Conservation (phyloP, 2,329 filamentous ascomycete genomes). For the Ceratocystis ficicola region DNA sequence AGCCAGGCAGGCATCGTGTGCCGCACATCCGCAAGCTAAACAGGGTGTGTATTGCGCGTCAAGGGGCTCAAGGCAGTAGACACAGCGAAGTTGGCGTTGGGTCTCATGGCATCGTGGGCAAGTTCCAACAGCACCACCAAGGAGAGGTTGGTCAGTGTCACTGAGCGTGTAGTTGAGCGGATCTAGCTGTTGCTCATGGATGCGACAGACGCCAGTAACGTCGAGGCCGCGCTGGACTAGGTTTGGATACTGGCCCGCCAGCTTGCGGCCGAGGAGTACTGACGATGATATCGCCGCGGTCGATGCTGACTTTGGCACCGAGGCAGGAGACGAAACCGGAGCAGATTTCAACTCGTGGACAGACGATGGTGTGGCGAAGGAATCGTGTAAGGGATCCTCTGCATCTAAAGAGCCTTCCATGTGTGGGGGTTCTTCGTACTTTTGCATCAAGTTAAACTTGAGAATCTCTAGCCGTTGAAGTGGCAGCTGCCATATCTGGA, state of each 20-base stretch:
- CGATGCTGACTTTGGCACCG: constrained; percentile 37
- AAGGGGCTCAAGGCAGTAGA: constrained; percentile 50
- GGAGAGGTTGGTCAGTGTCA: constrained; percentile 29
- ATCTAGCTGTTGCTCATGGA: constrained; percentile 51
- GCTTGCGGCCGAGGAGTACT: constrained; percentile 26
- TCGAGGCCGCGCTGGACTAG: constrained; percentile 41
- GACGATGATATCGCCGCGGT: constrained; percentile 37
- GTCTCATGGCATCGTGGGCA: constrained; percentile 41
- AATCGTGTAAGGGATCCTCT: background rate
- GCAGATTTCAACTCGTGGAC: background rate
- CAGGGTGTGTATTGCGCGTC: constrained; percentile 49
- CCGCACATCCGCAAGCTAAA: constrained; percentile 50
- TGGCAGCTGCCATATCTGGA: constrained; percentile 54
- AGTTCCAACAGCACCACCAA: constrained; percentile 39
- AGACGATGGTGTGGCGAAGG: background rate
- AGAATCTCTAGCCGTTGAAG: constrained; percentile 53
- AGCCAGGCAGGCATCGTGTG: constrained; percentile 46
- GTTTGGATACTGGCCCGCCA: constrained; percentile 36
- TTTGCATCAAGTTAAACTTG: constrained; percentile 53
- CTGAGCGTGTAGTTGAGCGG: constrained; percentile 37
- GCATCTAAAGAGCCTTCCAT: background rate
- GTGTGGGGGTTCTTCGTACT: background rate
- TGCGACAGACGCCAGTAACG: constrained; percentile 49
- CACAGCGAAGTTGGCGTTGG: constrained; percentile 48
- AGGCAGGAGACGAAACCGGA: constrained; percentile 26